Base-by-base conservation (phyloP, 768 basidiomycete species). In the Boletus rubroflammeus region DNA sequence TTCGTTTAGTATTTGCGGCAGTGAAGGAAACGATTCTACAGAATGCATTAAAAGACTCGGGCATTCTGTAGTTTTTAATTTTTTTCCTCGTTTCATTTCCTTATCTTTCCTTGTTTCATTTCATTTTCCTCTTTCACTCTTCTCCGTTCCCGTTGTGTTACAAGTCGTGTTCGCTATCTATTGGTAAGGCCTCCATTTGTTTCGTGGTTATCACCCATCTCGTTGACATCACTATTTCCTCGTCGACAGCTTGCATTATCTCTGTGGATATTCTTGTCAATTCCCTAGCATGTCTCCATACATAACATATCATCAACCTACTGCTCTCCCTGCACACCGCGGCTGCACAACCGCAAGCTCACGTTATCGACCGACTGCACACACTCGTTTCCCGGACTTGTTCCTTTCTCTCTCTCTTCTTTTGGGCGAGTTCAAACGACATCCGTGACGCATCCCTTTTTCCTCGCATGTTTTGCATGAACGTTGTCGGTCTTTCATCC, bases 11-110 rank as follows among this genome's bases (percentile, higher is more conserved):
- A 17, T 93, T 94, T 56, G 88, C 88, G 0, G 90, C 90, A 0
- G 90, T 93, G 43, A 93, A 93, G 72, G 93, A 95, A 73, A 94
- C 93, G n/a, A 93, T 95, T 51, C 68, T 94, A 51, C 88, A 91
- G 72, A 93, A 93, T 66, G 91, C 91, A 3, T 74, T 93, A 6
- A 84, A 88, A 66, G 91, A 93, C 62, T 88, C 85, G 0, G 91
- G 91, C 53, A 92, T 93, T 62, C 81, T 94, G 66, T 85, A 72
- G 62, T 36, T 6, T 42, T 35, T 15, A 6, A n/a, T n/a, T 29
- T 14, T 43, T 46, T 39, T 10, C 34, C 19, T 49, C n/a, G 19
- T 31, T 19, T 25, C 26, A 21, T 44, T 19, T n/a, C 21, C 26
- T 42, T 34, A 9, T 42, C n/a, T 6, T 32, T 47, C 28, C 6